Evolutionary conservation across 257 asterid species (phyloP).

Genomic region (Cordia subcordata): DNA sequence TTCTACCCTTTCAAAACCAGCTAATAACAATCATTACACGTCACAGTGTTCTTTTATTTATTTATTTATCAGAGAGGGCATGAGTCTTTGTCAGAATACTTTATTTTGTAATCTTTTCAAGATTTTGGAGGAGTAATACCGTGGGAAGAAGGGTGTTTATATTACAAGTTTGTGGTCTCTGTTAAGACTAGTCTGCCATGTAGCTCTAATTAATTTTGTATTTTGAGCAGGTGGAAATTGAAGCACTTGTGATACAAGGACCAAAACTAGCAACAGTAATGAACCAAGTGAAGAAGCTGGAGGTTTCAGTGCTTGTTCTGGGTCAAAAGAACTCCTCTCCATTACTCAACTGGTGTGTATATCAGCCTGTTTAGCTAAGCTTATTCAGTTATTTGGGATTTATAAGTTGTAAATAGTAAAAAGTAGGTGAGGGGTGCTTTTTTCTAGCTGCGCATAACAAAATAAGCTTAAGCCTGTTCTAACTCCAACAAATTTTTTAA

Average conservation of each 20-base stretch:
- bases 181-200: no score
- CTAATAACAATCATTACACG: conserved; percentile 16
- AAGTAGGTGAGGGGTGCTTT: no score
- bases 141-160: neutral
- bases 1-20: conserved; percentile 13
- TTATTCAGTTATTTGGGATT: neutral
- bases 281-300: conserved; percentile 90
- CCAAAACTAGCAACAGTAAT: conserved; percentile 70
- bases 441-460: no score
- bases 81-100: neutral
- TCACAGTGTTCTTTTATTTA: neutral
- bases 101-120: neutral
- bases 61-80: neutral
- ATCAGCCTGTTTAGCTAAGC: neutral
- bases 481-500: no score
- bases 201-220: neutral
- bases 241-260: conserved; percentile 81
- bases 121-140: neutral
- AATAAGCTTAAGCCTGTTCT: no score
- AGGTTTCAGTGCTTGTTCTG: conserved; percentile 78
- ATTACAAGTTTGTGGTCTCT: no score
- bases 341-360: conserved; percentile 49
- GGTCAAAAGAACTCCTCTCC: conserved; percentile 69
- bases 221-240: conserved; percentile 65
- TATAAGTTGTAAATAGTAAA: no score